Evolutionary conservation across 306 rosid genomes (phyloP), one percentile per base, ranked within the genome.

Genomic region (Vicia faba): DNA sequence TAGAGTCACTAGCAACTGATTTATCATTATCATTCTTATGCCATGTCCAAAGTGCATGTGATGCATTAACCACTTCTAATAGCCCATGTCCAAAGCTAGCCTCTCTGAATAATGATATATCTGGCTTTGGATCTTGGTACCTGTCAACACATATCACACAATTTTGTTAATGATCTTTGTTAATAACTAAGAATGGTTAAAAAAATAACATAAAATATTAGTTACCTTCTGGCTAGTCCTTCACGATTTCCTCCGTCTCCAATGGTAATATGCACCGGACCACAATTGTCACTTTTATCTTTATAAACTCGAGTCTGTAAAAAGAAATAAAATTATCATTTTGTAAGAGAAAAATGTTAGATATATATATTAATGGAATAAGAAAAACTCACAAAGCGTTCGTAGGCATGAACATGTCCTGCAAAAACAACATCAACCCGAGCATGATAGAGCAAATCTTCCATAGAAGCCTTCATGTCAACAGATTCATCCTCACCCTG

Each of bases 241-340:
- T 93, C 98, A 14, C 86, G 85, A 79, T 93, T 93, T 15, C 99
- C 99, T n/a, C 99, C 99, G 73, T 93, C 99, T 3, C 97, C 97
- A 46, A 90, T 86, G 12, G 85, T 90, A 60, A 93, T 86, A 78
- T 88, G 29, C 10, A 89, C 81, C 0, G 97, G 83, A 71, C 81
- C 97, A 66, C 98, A 93, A 4, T 83, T 70, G 56, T 89, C 76
- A 11, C 75, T 65, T 61, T 71, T 70, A 40, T 83, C 97, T 33
- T 88, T 71, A 57, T 86, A 82, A 26, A 93, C 96, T 2, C 86
- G 88, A n/a, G 87, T 78, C 99, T 93, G 74, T 29, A 2, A 69
- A 59, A 54, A 20, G 0, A 25, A 25, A 19, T 8, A 10, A 14
- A 25, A 8, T 54, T 9, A 54, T 12, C 2, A 11, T 5, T 11